Percentiles rank a stretch among this genome's conserved stretches.
These are phyloP conservation scores for Paraglomus occultum DNA, from an alignment of 192 early-diverging fungal species.

Conservation along the genomic window DNA sequence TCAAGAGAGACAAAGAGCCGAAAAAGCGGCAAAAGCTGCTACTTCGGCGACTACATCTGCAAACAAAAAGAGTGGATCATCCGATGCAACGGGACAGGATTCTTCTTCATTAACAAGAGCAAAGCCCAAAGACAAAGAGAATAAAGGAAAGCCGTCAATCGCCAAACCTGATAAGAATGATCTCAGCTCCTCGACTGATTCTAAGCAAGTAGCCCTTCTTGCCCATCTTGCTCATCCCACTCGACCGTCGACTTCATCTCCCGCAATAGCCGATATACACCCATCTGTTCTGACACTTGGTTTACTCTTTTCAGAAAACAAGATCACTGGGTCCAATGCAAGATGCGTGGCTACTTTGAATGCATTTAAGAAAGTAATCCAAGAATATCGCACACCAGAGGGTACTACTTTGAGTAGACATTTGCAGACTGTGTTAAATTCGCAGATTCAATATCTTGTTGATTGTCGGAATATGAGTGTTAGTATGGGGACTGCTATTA, in stretches of 20 bases:
- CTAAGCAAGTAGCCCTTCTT: conserved; percentile 65
- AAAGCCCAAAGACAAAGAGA: conserved; percentile 28
- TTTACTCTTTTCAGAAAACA: conserved; percentile 80
- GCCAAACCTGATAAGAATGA: too few relatives aligned
- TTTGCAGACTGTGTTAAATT: conserved; percentile 77
- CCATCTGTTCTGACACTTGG: conserved; percentile 85
- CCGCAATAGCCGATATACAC: conserved; percentile 64
- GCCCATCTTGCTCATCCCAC: conserved; percentile 69
- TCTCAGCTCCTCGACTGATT: too few relatives aligned
- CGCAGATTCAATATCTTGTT: conserved; percentile 88
- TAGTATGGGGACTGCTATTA: conserved; percentile 91
- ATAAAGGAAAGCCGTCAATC: conserved; percentile 31
- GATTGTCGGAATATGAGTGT: conserved; percentile 84
- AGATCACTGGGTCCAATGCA: conserved; percentile 89
- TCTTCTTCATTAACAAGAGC: neutral
- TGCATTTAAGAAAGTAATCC: conserved; percentile 86
- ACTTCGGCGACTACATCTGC: conserved; percentile 38
- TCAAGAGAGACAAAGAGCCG: conserved; percentile 82
- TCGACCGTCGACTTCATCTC: conserved; percentile 44
- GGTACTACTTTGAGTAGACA: conserved; percentile 76
- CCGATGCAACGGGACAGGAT: too few relatives aligned
- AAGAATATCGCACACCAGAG: conserved; percentile 87
- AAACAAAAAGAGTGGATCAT: conserved; percentile 30
- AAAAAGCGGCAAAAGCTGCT: conserved; percentile 57
- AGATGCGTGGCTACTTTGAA: conserved; percentile 85